These are phyloP conservation scores for Kappamyces sp. DNA, from an alignment of 192 early-diverging fungal species.

Conservation along the genomic window DNA sequence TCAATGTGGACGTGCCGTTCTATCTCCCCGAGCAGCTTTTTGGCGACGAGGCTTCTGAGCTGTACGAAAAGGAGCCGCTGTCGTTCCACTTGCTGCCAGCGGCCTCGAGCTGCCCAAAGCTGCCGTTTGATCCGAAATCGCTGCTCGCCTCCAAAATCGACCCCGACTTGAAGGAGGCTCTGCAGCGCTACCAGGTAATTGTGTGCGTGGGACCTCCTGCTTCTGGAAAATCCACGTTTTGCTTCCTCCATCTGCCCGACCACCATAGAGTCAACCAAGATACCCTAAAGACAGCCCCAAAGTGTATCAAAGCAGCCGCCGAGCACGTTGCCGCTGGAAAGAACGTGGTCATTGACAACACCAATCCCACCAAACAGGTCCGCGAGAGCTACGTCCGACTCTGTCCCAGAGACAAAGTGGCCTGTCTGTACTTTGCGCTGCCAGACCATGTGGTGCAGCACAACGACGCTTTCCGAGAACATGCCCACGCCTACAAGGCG, in stretches of 20 bases:
- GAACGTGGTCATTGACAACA: slow-evolving; percentile 79
- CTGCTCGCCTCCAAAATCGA: slow-evolving; percentile 1
- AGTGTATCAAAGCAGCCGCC: slow-evolving; percentile 57
- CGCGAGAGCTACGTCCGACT: slow-evolving; percentile 57
- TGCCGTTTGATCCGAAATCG: slow-evolving; percentile 17
- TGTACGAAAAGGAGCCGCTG: neutral
- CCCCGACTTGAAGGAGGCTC: slow-evolving; percentile 4
- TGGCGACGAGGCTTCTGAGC: slow-evolving; percentile 22
- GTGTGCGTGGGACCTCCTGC: slow-evolving; percentile 79
- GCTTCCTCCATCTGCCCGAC: slow-evolving; percentile 53
- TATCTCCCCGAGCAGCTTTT: slow-evolving; percentile 81
- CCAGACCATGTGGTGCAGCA: slow-evolving; percentile 58
- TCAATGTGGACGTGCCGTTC: slow-evolving; percentile 65
- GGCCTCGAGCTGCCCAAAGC: neutral
- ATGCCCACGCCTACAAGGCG: slow-evolving; percentile 18
- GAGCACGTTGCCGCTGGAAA: slow-evolving; percentile 45
- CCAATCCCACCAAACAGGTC: slow-evolving; percentile 61
- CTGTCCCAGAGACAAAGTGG: slow-evolving; percentile 36
- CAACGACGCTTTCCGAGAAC: slow-evolving; percentile 70
- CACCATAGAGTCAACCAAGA: slow-evolving; percentile 81
- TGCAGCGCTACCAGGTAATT: slow-evolving; percentile 49
- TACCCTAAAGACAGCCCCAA: slow-evolving; percentile 66
- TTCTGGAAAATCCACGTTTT: slow-evolving; percentile 76
- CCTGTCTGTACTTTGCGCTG: slow-evolving; percentile 60
- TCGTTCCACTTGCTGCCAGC: neutral